phyloP scores from a whole-genome alignment of 805 yeast genomes.

The Candida nonsorbophila region DNA sequence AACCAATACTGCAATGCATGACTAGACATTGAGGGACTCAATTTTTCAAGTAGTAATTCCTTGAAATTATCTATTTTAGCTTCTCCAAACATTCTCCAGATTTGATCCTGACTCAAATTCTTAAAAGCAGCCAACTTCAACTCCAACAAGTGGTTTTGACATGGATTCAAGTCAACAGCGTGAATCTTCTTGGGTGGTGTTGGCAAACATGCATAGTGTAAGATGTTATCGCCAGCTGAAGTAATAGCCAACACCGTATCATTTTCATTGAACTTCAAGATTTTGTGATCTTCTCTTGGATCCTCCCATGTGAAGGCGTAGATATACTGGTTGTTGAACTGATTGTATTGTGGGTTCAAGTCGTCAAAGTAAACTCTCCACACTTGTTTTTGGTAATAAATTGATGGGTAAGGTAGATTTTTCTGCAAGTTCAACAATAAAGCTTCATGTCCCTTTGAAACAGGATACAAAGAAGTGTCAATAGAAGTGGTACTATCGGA shows the following conservation, averaged over 20 bases:
- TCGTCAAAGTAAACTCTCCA: constrained; percentile 83
- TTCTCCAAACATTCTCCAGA: constrained; percentile 74
- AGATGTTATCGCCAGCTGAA: constrained; percentile 80
- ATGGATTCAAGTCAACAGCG: constrained; percentile 81
- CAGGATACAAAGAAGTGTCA: constrained; percentile 19
- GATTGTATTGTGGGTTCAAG: constrained; percentile 57
- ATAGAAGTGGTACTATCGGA: constrained; percentile 10
- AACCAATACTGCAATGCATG: constrained; percentile 81
- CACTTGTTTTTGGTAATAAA: constrained; percentile 70
- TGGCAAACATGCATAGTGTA: constrained; percentile 67
- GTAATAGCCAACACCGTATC: constrained; percentile 81
- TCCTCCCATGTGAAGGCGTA: constrained; percentile 92
- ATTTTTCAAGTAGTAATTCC: constrained; percentile 41
- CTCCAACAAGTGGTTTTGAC: constrained; percentile 76
- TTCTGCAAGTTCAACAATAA: constrained; percentile 57
- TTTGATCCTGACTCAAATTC: constrained; percentile 48
- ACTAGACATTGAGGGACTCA: constrained; percentile 70
- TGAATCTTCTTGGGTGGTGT: constrained; percentile 73
- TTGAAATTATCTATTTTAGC: constrained; percentile 54
- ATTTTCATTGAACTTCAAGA: constrained; percentile 52
- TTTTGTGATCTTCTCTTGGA: constrained; percentile 71
- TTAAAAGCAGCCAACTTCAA: constrained; percentile 70
- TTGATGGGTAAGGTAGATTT: constrained; percentile 72
- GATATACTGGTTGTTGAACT: constrained; percentile 73
- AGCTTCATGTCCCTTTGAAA: constrained; percentile 73